phyloP scores from a whole-genome alignment of 176 grass and related monocot species.

The Aechmea fasciata region DNA sequence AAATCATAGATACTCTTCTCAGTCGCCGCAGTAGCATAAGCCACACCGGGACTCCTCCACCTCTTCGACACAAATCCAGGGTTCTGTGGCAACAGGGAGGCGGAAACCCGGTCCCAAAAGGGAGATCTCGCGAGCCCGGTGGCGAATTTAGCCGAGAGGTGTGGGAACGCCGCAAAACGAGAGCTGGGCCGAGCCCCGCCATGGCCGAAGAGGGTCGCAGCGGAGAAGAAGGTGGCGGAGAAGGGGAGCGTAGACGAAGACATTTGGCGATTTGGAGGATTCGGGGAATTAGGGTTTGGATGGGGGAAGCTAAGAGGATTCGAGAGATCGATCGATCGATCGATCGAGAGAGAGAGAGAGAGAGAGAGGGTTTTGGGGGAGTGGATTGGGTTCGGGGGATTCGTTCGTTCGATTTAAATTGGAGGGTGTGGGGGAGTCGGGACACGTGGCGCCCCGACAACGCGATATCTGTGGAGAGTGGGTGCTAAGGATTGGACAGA shows the following conservation, averaged over 20 bases:
- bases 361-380: too few species aligned
- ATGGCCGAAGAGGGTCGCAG: background rate
- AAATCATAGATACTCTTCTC: constrained; percentile 84
- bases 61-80: background rate
- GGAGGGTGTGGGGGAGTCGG: too few species aligned
- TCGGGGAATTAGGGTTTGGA: background rate
- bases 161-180: background rate
- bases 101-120: background rate
- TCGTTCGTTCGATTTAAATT: too few species aligned
- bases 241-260: background rate
- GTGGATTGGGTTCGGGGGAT: too few species aligned
- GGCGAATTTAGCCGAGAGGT: background rate
- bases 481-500: too few species aligned
- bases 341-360: too few species aligned
- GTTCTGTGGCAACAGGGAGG: background rate
- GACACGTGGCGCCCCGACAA: too few species aligned
- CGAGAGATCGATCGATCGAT: too few species aligned
- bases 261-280: background rate
- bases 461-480: too few species aligned
- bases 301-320: too few species aligned
- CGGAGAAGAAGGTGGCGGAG: background rate
- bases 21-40: constrained; percentile 65
- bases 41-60: constrained; percentile 39
- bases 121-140: background rate
- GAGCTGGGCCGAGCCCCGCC: background rate